Conservation (phyloP, 2,329 filamentous ascomycete genomes). For the Fusarium sp. region DNA sequence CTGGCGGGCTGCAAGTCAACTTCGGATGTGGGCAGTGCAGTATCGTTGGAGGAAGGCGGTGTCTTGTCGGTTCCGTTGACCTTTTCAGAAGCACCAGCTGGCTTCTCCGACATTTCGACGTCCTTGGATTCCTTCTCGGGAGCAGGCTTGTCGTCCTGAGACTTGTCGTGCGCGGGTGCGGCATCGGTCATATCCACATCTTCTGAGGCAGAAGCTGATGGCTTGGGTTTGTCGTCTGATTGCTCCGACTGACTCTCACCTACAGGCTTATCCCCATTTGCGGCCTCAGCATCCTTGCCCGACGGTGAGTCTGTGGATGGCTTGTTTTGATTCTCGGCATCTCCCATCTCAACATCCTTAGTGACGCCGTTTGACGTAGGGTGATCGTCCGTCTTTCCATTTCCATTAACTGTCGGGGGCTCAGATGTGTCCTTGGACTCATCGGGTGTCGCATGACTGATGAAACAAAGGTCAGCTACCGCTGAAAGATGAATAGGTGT, state of each 20-base stretch:
- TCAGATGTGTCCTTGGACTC: constrained; percentile 36
- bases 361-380: constrained; percentile 42
- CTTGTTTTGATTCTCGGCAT: constrained; percentile 27
- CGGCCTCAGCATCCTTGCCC: constrained; percentile 17
- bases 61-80: constrained; percentile 30
- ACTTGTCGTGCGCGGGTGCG: constrained; percentile 10
- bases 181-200: constrained; percentile 34
- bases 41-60: constrained; percentile 20
- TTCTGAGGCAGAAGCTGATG: constrained; percentile 8
- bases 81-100: constrained; percentile 28
- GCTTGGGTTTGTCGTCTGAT: constrained; percentile 11
- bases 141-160: constrained; percentile 15
- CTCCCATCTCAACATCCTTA: constrained; percentile 41
- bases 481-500: constrained; percentile 11
- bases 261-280: constrained; percentile 25
- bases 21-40: constrained; percentile 48
- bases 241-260: constrained; percentile 12
- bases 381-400: constrained; percentile 36
- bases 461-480: constrained; percentile 41
- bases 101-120: constrained; percentile 44
- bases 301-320: constrained; percentile 4
- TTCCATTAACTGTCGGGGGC: constrained; percentile 43
- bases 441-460: constrained; percentile 46
- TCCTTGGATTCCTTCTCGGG: constrained; percentile 35
- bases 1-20: constrained; percentile 51